phyloP scores from a whole-genome alignment of 768 basidiomycete species.

The Amanita rubescens region DNA sequence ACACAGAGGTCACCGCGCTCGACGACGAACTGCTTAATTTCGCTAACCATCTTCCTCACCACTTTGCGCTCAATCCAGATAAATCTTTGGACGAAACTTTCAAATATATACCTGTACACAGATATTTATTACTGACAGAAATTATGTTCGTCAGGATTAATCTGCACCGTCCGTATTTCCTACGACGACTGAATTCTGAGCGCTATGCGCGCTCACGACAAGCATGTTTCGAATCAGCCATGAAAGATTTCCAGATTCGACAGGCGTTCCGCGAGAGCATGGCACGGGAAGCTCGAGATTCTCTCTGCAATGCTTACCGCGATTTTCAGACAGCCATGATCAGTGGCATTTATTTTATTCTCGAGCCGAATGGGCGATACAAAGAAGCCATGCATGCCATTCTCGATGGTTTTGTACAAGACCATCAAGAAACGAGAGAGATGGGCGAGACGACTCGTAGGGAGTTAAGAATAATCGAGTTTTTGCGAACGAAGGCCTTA shows the following conservation, averaged over 20 bases:
- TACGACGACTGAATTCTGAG: constrained; percentile 71
- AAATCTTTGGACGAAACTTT: constrained; percentile 62
- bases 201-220: constrained; percentile 73
- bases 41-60: constrained; percentile 67
- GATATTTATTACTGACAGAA: constrained; percentile 86
- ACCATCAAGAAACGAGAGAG: constrained; percentile 56
- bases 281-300: constrained; percentile 56
- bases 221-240: constrained; percentile 89
- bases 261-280: constrained; percentile 56
- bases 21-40: constrained; percentile 83
- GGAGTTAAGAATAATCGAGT: constrained; percentile 82
- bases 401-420: constrained; percentile 68
- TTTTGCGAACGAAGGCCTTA: constrained; percentile 62
- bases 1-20: constrained; percentile 72
- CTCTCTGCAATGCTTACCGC: constrained; percentile 74
- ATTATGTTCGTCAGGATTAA: constrained; percentile 81
- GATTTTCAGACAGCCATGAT: constrained; percentile 91
- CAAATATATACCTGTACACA: constrained; percentile 69
- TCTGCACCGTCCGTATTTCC: constrained; percentile 81
- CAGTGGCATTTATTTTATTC: constrained; percentile 76
- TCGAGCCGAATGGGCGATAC: constrained; percentile 68
- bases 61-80: constrained; percentile 72
- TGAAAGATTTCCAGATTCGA: constrained; percentile 79
- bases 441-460: constrained; percentile 78
- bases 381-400: constrained; percentile 71